These are phyloP conservation scores for Colletotrichum godetiae DNA, from an alignment of 2,329 filamentous ascomycete species.

Conservation along the genomic window DNA sequence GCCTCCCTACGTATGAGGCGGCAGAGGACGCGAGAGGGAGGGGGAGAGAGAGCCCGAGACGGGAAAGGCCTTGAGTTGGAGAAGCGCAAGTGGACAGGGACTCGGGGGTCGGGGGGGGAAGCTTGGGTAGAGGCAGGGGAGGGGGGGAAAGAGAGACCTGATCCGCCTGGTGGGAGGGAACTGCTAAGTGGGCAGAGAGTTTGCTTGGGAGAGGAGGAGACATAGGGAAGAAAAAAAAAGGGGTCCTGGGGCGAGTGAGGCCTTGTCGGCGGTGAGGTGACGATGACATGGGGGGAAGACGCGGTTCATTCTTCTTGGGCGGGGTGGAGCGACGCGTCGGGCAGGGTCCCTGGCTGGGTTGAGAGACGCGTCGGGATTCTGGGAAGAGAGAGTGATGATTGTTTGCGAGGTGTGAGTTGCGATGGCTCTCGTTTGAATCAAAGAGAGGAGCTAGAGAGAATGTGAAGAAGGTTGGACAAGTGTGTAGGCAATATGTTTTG, in stretches of 20 bases:
- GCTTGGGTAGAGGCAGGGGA: too few relatives aligned
- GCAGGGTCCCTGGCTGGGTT: background rate
- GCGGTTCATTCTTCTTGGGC: background rate
- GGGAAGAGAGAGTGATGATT: background rate
- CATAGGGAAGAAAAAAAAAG: background rate
- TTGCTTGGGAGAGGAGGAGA: background rate
- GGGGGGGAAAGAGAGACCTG: too few relatives aligned
- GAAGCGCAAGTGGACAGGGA: background rate
- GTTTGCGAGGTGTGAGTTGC: background rate
- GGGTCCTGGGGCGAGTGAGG: background rate
- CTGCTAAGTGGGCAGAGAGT: background rate
- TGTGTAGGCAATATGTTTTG: too few relatives aligned
- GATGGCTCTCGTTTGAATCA: background rate
- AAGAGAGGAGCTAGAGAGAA: background rate
- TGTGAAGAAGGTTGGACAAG: background rate
- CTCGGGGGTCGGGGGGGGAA: background rate
- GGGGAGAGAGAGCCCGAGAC: too few relatives aligned
- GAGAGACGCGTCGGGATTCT: background rate
- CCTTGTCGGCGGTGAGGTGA: background rate
- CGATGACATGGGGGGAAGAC: background rate
- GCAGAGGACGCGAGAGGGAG: background rate
- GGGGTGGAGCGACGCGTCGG: background rate
- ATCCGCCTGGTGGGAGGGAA: background rate
- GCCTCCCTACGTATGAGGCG: too few relatives aligned
- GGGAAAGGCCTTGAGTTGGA: background rate